Evolutionary conservation across 805 yeast genomes (phyloP), one percentile per base, ranked within the genome.

Genomic region (Cephaloascus albidus): DNA sequence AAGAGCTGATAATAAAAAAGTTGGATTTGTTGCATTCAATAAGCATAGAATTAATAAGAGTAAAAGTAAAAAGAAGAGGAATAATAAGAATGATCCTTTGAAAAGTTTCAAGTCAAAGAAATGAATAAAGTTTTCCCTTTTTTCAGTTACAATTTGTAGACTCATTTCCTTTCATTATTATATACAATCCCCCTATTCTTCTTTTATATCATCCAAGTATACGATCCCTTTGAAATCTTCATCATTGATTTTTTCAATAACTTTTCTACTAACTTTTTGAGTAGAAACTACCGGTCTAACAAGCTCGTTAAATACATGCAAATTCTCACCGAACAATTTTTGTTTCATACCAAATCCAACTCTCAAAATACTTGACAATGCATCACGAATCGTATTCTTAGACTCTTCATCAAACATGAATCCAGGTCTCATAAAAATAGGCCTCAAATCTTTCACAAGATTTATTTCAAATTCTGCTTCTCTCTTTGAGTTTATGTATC

Each of bases 381-480:
- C 41, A 10, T 62, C 58, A 40, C 85, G 58, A 19, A 58, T 49
- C 6, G 28, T 23, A 23, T 23, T 6, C 5, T 53, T 46, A 2
- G 52, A 45, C 34, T 51, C 51, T 30, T 67, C 75, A 52, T 85
- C 94, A 51, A 63, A 83, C 88, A 88, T 79, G 48, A 87, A 76
- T 0, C 94, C 94, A 0, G 96, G 96, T 43, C 96, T 69, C 58
- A 85, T 45, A 14, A 83, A 54, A 2, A 88, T 75, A 0, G 82
- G 63, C 41, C 90, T 69, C 18, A 85, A 61, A 2, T 54, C 54
- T n/a, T 65, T 60, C 17, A 73, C 61, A 20, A 65, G 54, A 40
- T 56, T 38, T 17, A 77, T 55, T 46, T 75, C 81, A 18, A 57
- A 55, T 54, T 88, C 97, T 0, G 96, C 90, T 43, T 70, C 77